phyloP scores from a whole-genome alignment of 148 eudicot genomes.

The Simmondsia chinensis region DNA sequence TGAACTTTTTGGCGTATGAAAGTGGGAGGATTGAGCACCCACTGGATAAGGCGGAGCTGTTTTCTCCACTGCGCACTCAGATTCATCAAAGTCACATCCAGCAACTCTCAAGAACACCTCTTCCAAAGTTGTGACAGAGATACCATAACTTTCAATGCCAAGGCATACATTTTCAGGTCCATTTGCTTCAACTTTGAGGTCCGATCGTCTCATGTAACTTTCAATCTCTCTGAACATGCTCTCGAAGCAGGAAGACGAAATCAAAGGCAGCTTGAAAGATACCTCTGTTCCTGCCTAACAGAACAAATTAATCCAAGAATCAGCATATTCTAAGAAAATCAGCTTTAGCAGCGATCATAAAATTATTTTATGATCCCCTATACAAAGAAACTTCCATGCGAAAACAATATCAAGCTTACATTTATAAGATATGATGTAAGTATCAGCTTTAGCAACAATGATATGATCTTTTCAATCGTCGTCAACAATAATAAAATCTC shows the following conservation, averaged over 20 bases:
- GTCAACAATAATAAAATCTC: too few relatives aligned
- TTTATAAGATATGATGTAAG: too few relatives aligned
- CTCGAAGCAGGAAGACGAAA: conserved; percentile 83
- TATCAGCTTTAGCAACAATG: too few relatives aligned
- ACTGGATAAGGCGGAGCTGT: conserved; percentile 22
- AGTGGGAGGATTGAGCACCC: conserved; percentile 25
- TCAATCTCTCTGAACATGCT: conserved; percentile 90
- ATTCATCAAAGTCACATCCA: conserved; percentile 67
- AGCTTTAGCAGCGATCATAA: too few relatives aligned
- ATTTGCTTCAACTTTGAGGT: conserved; percentile 17
- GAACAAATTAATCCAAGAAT: conserved; percentile 11
- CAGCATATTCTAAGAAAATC: conserved; percentile 8
- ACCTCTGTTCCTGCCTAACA: conserved; percentile 87
- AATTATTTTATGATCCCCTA: too few relatives aligned
- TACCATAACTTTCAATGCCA: conserved; percentile 95
- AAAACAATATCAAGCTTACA: too few relatives aligned
- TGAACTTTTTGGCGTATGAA: conserved; percentile 21
- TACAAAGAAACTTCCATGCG: too few relatives aligned
- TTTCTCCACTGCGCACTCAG: conserved; percentile 29
- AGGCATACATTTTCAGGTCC: conserved; percentile 21
- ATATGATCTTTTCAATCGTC: too few relatives aligned
- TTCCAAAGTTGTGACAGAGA: conserved; percentile 94
- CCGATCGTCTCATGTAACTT: conserved; percentile 59
- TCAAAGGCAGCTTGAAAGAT: conserved; percentile 86
- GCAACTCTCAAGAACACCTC: conserved; percentile 97